phyloP scores from a whole-genome alignment of 2,329 filamentous ascomycete genomes.

The Aschersonia sp. region DNA sequence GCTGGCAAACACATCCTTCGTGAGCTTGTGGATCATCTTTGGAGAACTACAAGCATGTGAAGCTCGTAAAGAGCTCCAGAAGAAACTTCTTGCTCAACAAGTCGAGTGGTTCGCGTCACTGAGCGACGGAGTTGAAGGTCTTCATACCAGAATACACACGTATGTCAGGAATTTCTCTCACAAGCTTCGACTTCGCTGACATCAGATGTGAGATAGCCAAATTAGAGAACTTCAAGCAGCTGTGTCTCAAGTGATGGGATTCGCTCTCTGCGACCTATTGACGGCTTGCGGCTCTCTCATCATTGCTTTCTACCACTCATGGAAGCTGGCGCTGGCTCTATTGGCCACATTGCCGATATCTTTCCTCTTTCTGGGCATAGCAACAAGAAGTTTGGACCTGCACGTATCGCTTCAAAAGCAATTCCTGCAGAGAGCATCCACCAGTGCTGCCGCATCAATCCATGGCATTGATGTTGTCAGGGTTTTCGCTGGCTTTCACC shows the following conservation, averaged over 20 bases:
- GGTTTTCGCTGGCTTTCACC: conserved; percentile 60
- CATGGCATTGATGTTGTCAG: conserved; percentile 74
- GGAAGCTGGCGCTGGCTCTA: conserved; percentile 70
- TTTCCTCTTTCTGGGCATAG: conserved; percentile 39
- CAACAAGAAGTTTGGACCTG: conserved; percentile 46
- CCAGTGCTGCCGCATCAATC: conserved; percentile 54
- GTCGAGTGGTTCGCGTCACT: conserved; percentile 72
- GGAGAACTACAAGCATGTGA: conserved; percentile 65
- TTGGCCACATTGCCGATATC: conserved; percentile 60
- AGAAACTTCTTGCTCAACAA: conserved; percentile 53
- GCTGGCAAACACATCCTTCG: conserved; percentile 51
- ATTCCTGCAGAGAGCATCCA: conserved; percentile 56
- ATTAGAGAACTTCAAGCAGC: conserved; percentile 69
- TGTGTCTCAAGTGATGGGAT: conserved; percentile 66
- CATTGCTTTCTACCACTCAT: conserved; percentile 67
- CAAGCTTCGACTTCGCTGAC: neutral
- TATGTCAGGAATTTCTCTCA: conserved; percentile 24
- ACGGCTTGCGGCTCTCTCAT: conserved; percentile 50
- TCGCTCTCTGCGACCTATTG: conserved; percentile 48
- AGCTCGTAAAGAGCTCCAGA: conserved; percentile 51
- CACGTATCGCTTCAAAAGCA: conserved; percentile 56
- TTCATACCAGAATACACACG: conserved; percentile 61
- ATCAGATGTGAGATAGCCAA: conserved; percentile 38
- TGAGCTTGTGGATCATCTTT: conserved; percentile 59
- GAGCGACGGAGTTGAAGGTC: conserved; percentile 54